Base-by-base conservation (phyloP, 441 rosid species). In the Brassica balearica region DNA sequence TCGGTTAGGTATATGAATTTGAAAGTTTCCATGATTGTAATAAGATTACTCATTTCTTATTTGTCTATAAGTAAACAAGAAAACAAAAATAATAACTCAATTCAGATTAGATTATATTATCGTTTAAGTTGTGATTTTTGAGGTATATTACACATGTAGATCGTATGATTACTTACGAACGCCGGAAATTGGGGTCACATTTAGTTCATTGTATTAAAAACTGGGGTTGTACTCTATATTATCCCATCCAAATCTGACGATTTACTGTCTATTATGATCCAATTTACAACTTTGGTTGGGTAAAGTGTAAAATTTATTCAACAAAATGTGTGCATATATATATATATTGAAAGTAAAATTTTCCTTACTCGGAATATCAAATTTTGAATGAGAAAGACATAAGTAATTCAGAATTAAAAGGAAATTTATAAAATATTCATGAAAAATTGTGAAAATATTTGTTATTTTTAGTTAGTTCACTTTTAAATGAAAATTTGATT, bases 1-100 rank as follows among this genome's bases (percentile, higher is more conserved):
- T 22, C 19, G 25, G 8, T 20, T 60, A 60, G 11, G 43, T 9
- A 3, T 19, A 56, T 38, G 66, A 59, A 22, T 56, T 5, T 56
- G 59, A 59, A 71, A 12, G 8, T 71, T 56, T 46, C 53, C 64
- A 17, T 56, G 22, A 70, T 53, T 29, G 56, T 48, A 48, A 48
- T 48, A 48, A 48, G 5, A 3, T 19, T 55, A 56, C 22, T 56
- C 62, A 19, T 34, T 58, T 70, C 4, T 15, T 55, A n/a, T 10
- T 9, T 27, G 5, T 53, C 59, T 53, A 53, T 53, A 53, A 53
- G 11, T 56, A 56, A 17, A 56, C 11, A 17, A 56, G 8, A 56
- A 17, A 56, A 56, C 25, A 17, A 53, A 55, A 56, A 17, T 19
- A 56, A 56, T 17, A 56, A 53, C 23, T 56, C 11, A 56, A 56